Conservation (phyloP, 768 basidiomycete species). For the Strobilomyces echinocephalus region DNA sequence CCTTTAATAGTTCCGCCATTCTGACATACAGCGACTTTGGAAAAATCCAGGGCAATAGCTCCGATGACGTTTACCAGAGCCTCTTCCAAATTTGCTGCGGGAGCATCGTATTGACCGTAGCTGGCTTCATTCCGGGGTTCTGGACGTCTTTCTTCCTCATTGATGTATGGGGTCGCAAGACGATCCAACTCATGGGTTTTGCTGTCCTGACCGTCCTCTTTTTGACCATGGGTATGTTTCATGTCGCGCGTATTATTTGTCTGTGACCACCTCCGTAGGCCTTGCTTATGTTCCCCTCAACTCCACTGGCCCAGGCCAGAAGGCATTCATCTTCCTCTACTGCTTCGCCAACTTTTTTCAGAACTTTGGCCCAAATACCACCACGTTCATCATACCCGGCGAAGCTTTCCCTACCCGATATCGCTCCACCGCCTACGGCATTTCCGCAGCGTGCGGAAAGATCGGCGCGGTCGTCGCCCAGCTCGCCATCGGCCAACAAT, state of each 20-base stretch:
- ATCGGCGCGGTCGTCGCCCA: slow-evolving; percentile 74
- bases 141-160: slow-evolving; percentile 62
- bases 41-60: slow-evolving; percentile 27
- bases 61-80: slow-evolving; percentile 18
- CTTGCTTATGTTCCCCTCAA: slow-evolving; percentile 61
- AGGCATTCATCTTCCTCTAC: slow-evolving; percentile 40
- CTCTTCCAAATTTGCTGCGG: slow-evolving; percentile 22
- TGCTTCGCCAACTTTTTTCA: slow-evolving; percentile 17
- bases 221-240: slow-evolving; percentile 56
- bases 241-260: neutral
- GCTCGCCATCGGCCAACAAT: slow-evolving; percentile 64
- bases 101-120: slow-evolving; percentile 14
- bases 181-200: slow-evolving; percentile 76
- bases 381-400: slow-evolving; percentile 72
- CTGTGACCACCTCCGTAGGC: slow-evolving; percentile 32
- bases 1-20: slow-evolving; percentile 76
- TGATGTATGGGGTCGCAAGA: slow-evolving; percentile 68
- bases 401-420: slow-evolving; percentile 78
- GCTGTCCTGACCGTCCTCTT: slow-evolving; percentile 59
- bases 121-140: slow-evolving; percentile 43
- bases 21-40: slow-evolving; percentile 68
- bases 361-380: slow-evolving; percentile 37
- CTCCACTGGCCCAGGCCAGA: slow-evolving; percentile 45
- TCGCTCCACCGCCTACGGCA: slow-evolving; percentile 70
- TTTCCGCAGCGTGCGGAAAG: slow-evolving; percentile 71